Evolutionary conservation across 345 rosid species (phyloP), one percentile per base, ranked within the genome.

Genomic region (Ceriops zippeliana): DNA sequence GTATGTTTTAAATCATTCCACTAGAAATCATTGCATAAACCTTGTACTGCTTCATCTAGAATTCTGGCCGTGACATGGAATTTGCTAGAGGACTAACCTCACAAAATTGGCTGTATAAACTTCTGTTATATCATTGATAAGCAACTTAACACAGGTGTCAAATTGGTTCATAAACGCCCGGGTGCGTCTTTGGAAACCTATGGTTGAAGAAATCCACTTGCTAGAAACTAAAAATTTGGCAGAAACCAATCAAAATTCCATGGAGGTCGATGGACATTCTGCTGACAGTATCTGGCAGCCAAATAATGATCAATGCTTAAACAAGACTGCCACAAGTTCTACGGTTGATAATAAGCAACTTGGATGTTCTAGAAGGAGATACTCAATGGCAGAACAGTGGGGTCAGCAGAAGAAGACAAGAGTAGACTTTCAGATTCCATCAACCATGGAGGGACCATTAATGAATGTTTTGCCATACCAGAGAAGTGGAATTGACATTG

Each of bases 121-220:
- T 42, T 11, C 17, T 34, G 19, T 32, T 7, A 5, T 7, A 15
- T 2, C 47, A 8, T 56, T 60, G 20, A 51, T 51, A 7, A 61
- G 28, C 61, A 52, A 51, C n/a, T 35, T 53, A 30, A 56, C 51
- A 32, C 73, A 86, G 90, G 90, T 86, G 5, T 86, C 90, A 7
- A 86, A 86, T 62, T 86, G 90, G 90, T 86, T 86, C 75, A 84
- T 86, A 69, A 86, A 86, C 51, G 86, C 90, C 1, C 80, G 88
- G 6, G 88, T 86, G 16, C 86, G 88, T 0, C 79, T 86, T 19
- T 86, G 90, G 90, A 84, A 86, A 58, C 90, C 88, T 5, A 84
- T 86, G 90, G 90, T 86, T 20, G 90, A 86, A 73, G 88, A 86
- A 68, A 84, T 82, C 63, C 86, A 86, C 80, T 69, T 67, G 80